Evolutionary conservation across 805 yeast species (phyloP).

Genomic region (Ogataea wickerhamii): DNA sequence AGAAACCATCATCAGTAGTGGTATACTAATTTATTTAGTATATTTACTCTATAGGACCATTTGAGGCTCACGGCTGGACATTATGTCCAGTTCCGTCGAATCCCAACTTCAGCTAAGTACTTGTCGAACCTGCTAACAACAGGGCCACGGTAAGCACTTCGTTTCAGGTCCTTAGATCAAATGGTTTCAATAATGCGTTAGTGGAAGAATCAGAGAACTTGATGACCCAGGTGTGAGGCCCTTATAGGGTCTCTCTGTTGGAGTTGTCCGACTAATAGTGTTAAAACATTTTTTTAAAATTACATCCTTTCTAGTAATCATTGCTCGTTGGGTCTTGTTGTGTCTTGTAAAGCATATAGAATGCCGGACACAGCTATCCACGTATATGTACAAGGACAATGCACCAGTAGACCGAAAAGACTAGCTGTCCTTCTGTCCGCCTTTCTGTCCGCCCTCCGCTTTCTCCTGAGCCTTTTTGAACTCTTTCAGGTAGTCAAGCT

Average conservation of each 20-base stretch:
- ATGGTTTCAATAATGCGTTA: constrained; percentile 29
- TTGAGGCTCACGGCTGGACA: constrained; percentile 41
- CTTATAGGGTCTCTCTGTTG: constrained; percentile 28
- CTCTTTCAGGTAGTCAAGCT: constrained; percentile 58
- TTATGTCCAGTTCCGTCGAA: constrained; percentile 34
- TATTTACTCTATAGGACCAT: constrained; percentile 53
- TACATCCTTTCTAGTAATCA: not conserved
- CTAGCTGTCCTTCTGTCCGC: not conserved
- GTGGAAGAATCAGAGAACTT: constrained; percentile 26
- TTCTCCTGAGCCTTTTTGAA: constrained; percentile 27
- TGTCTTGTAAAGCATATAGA: not conserved
- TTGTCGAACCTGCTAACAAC: constrained; percentile 67
- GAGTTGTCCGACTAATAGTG: constrained; percentile 45
- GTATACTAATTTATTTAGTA: constrained; percentile 65
- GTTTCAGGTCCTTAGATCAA: constrained; percentile 73
- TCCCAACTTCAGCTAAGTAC: constrained; percentile 58
- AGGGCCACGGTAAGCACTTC: constrained; percentile 68
- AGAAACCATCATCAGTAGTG: constrained; percentile 66
- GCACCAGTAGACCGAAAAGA: not conserved
- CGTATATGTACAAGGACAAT: constrained; percentile 1
- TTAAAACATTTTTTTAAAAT: constrained; percentile 41
- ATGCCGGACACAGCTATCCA: not conserved
- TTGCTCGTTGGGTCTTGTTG: not conserved
- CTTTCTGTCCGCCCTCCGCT: constrained; percentile 1
- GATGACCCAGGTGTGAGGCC: constrained; percentile 26